Percentiles rank a stretch among this genome's conserved stretches.
These are phyloP conservation scores for Russula sp. DNA, from an alignment of 768 basidiomycete genomes.

Conservation along the genomic window DNA sequence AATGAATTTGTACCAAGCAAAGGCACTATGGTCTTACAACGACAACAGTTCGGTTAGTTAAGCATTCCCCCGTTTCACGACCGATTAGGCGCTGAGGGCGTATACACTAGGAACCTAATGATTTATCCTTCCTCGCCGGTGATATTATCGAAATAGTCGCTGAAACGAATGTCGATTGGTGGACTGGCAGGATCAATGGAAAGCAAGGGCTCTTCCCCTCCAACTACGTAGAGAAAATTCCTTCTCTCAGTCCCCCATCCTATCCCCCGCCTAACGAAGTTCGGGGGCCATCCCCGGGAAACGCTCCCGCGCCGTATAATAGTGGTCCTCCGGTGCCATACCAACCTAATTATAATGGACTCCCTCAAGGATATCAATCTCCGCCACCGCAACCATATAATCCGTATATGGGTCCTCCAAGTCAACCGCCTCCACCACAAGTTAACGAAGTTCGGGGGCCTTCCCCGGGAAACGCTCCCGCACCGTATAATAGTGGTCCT, in stretches of 20 bases:
- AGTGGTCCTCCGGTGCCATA: conserved; percentile 40
- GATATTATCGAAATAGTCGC: conserved; percentile 76
- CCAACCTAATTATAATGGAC: conserved; percentile 37
- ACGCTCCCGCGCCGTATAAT: conserved; percentile 26
- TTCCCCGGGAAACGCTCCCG: conserved; percentile 22
- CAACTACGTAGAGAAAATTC: conserved; percentile 63
- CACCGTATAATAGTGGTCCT: conserved; percentile 32
- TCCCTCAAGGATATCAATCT: conserved; percentile 28
- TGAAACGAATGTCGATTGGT: conserved; percentile 86
- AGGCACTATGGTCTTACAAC: conserved; percentile 67
- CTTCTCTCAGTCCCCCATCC: conserved; percentile 29
- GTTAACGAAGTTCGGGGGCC: neutral
- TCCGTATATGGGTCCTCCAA: conserved; percentile 28
- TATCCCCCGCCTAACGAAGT: conserved; percentile 27
- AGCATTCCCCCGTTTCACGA: conserved; percentile 26
- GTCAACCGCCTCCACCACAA: conserved; percentile 31
- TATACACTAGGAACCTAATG: conserved; percentile 62
- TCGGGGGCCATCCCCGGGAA: conserved; percentile 2
- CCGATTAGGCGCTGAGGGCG: conserved; percentile 8
- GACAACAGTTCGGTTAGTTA: conserved; percentile 53
- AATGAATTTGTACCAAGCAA: conserved; percentile 39
- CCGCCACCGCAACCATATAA: conserved; percentile 31
- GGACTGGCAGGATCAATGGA: conserved; percentile 66
- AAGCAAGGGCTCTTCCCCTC: conserved; percentile 76
- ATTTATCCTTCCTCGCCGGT: conserved; percentile 71